Base-by-base conservation (phyloP, 1,284 basidiomycete genomes). In the Cutaneotrichosporon sp. region DNA sequence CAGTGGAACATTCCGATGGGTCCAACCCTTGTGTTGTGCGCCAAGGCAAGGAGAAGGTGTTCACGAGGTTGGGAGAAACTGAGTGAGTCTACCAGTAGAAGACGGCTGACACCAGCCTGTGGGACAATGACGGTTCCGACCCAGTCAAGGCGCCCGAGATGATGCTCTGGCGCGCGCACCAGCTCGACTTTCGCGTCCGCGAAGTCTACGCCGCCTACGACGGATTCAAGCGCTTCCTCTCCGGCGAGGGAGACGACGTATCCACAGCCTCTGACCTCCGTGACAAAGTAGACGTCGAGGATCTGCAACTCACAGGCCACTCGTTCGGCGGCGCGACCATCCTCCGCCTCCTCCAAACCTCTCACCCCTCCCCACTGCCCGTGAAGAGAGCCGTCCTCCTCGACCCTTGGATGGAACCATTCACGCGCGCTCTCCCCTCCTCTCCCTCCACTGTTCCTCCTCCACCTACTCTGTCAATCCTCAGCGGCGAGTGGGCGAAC, bases 401-500 rank as follows among this genome's bases (percentile, higher is more conserved):
- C 10, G 90, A 91, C 75, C 90, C 90, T 34, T 91, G 90, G 90
- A 76, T 90, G 18, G 89, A 91, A 63, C 89, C 90, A 18, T 26
- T 85, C 85, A 18, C 55, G 1, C 58, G 18, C 38, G 61, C 38
- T 18, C 13, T 70, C 71, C 51, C 51, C 11, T 13, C 30, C 5
- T 16, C 31, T 2, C 31, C 51, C 14, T 16, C 26, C 31, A 31
- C 18, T 4, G 18, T n/a, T 5, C 4, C 11, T 8, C 30, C 51
- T 16, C 62, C 84, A 5, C 85, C 51, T 72, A 78, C 71, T 70
- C 86, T 81, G 72, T 84, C 90, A 11, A 85, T 91, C 70, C 90
- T 90, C 73, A 89, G 89, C 36, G 86, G 89, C 70, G 82, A 78
- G 0, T 91, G 90, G 70, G 89, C 89, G 2, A 80, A 89, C 6